Percentiles rank a stretch among this genome's conserved stretches.
phyloP scores from a whole-genome alignment of 1,284 basidiomycete genomes.

The Leccinum holopus region DNA sequence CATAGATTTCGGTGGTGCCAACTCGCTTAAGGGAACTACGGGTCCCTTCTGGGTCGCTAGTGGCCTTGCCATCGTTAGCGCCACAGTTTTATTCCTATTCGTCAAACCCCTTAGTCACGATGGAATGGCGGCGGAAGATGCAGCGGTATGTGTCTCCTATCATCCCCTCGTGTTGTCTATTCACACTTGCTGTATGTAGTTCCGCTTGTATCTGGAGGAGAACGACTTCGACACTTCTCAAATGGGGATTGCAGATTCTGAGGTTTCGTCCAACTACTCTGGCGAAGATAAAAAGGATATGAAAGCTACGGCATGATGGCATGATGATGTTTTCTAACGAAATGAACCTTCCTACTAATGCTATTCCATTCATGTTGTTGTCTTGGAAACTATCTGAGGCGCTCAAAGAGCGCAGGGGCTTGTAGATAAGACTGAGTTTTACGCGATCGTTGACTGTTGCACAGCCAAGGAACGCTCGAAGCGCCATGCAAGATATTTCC shows the following conservation, averaged over 20 bases:
- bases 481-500: background rate
- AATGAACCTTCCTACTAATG: background rate
- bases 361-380: background rate
- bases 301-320: conserved; percentile 4
- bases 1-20: conserved; percentile 61
- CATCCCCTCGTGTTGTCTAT: background rate
- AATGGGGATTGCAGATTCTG: conserved; percentile 53
- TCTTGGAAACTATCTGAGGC: background rate
- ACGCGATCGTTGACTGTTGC: background rate
- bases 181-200: conserved; percentile 44
- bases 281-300: conserved; percentile 22
- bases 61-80: conserved; percentile 79
- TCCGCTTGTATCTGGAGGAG: conserved; percentile 75
- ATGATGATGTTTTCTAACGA: conserved; percentile 5
- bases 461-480: background rate
- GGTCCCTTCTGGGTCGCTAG: conserved; percentile 83
- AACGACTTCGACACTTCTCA: conserved; percentile 74
- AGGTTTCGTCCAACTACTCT: conserved; percentile 19
- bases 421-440: background rate
- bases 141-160: conserved; percentile 21
- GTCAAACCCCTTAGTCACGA: conserved; percentile 76
- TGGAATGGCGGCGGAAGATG: conserved; percentile 79
- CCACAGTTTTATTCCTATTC: conserved; percentile 71
- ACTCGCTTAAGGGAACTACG: conserved; percentile 57
- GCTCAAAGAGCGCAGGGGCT: background rate